Conservation (phyloP, 345 rosid species). For the Turritis glabra region DNA sequence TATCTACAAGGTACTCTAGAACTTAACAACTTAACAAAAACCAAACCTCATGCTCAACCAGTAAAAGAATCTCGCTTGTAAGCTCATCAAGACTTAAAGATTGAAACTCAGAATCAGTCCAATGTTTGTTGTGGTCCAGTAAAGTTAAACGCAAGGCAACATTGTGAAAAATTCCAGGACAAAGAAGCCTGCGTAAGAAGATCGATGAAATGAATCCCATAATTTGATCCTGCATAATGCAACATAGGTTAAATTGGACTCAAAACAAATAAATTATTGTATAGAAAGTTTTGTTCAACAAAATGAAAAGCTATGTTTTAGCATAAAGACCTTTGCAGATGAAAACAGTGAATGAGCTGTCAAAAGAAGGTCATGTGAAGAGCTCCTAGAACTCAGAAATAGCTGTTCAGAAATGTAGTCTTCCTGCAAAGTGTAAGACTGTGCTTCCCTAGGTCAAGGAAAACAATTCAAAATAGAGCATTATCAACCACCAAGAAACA, state of each 20-base stretch:
- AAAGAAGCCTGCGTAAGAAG: constrained; percentile 77
- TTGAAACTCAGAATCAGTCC: constrained; percentile 82
- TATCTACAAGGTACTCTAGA: constrained; percentile 16
- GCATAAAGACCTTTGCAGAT: constrained; percentile 60
- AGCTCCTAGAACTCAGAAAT: constrained; percentile 70
- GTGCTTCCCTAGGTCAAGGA: constrained; percentile 59
- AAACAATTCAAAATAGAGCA: constrained; percentile 21
- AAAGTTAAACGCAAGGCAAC: constrained; percentile 63
- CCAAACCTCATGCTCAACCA: constrained; percentile 81
- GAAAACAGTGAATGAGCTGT: constrained; percentile 61
- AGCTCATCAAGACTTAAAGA: constrained; percentile 77
- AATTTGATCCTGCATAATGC: constrained; percentile 65
- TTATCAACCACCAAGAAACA: constrained; percentile 20
- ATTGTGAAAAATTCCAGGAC: constrained; percentile 73
- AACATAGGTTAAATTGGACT: constrained; percentile 20
- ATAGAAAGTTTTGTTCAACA: background rate
- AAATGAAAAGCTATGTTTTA: constrained; percentile 10
- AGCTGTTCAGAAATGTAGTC: constrained; percentile 85
- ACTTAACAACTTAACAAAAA: constrained; percentile 1
- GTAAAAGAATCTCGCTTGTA: constrained; percentile 69
- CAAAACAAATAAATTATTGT: background rate
- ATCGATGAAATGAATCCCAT: constrained; percentile 78
- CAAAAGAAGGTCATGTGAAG: constrained; percentile 72
- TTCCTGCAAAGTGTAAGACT: constrained; percentile 74
- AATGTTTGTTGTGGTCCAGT: constrained; percentile 71